Percentiles rank a stretch among this genome's conserved stretches.
Evolutionary conservation across 1,139 yeast species (phyloP).

Genomic region (Yamadazyma mexicana): DNA sequence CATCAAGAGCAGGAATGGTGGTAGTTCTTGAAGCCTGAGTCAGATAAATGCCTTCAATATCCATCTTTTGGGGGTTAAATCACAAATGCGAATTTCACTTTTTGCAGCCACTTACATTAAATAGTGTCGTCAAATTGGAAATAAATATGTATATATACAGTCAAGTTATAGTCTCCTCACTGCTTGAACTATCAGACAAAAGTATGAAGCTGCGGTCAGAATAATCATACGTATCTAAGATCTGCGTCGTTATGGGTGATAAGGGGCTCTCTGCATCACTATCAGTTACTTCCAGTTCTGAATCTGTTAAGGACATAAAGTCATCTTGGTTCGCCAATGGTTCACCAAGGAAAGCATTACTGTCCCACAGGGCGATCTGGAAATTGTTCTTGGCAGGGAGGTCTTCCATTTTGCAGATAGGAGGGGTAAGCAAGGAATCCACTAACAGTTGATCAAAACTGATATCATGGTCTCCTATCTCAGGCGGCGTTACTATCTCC

Average conservation of each 20-base stretch:
- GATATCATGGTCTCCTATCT: conserved; percentile 9
- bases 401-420: neutral
- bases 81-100: conserved; percentile 1
- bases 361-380: neutral
- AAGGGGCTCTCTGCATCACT: conserved; percentile 6
- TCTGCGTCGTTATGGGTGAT: conserved; percentile 7
- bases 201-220: conserved; percentile 6
- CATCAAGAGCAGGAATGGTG: no score
- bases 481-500: neutral
- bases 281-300: neutral
- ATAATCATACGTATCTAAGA: neutral
- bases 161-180: neutral
- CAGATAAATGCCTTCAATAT: no score
- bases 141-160: neutral
- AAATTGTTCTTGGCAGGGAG: neutral
- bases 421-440: conserved; percentile 10
- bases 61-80: neutral
- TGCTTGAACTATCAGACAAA: conserved; percentile 3
- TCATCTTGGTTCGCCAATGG: neutral
- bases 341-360: neutral
- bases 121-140: no score
- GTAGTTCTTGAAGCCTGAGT: no score
- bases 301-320: neutral
- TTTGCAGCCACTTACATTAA: conserved; percentile 6
- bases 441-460: conserved; percentile 13